phyloP scores from a whole-genome alignment of 1,284 basidiomycete genomes.

The Malassezia restricta region DNA sequence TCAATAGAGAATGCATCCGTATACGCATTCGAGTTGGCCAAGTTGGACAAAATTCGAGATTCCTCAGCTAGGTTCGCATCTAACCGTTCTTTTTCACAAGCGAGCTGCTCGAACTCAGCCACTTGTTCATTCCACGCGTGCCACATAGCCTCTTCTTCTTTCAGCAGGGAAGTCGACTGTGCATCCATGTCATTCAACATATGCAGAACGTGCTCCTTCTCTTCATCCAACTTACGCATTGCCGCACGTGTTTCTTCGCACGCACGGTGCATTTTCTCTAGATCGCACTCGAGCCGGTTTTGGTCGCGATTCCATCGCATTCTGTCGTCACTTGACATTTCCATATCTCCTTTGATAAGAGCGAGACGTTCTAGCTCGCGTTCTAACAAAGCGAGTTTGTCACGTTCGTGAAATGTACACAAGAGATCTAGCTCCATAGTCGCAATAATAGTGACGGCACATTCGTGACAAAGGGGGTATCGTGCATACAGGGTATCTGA shows the following conservation, averaged over 20 bases:
- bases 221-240: constrained; percentile 14
- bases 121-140: constrained; percentile 61
- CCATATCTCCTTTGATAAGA: constrained; percentile 11
- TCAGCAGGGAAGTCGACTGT: constrained; percentile 52
- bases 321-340: background rate
- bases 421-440: background rate
- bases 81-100: constrained; percentile 59
- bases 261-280: constrained; percentile 14
- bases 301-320: constrained; percentile 7
- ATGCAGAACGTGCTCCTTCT: constrained; percentile 52
- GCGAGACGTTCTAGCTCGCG: constrained; percentile 25
- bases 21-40: constrained; percentile 91
- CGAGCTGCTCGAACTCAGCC: constrained; percentile 57
- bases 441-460: constrained; percentile 44
- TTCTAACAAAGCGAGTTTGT: constrained; percentile 54
- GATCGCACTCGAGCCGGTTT: constrained; percentile 11
- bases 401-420: constrained; percentile 79
- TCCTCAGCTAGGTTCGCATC: constrained; percentile 51
- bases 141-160: constrained; percentile 81
- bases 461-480: constrained; percentile 92
- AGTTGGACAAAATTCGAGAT: constrained; percentile 58
- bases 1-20: constrained; percentile 98
- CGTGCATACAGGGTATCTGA: background rate
- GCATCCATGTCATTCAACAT: constrained; percentile 62
- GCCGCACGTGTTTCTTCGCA: background rate